These are phyloP conservation scores for Clarireedia hainanense DNA, from an alignment of 2,329 filamentous ascomycete species.

Conservation along the genomic window DNA sequence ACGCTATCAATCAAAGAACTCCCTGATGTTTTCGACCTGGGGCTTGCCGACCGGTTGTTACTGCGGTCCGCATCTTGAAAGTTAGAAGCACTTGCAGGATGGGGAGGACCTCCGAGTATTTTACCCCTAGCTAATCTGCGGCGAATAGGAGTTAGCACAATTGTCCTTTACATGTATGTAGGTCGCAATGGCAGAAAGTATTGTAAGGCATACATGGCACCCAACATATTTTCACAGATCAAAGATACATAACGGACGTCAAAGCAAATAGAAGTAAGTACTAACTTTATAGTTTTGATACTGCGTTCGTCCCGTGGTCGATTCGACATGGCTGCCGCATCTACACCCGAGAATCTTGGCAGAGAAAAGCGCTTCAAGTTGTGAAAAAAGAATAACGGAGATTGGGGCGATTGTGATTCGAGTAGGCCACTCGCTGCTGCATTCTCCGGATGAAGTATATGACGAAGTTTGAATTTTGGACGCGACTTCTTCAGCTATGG, in stretches of 20 bases:
- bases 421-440: conserved; percentile 20
- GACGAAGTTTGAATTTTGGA: conserved; percentile 24
- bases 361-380: conserved; percentile 34
- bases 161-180: not conserved
- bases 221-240: not conserved
- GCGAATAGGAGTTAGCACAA: not conserved
- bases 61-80: not conserved
- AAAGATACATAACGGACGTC: not conserved
- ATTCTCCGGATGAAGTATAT: conserved; percentile 31
- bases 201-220: too few species aligned
- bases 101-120: conserved; percentile 36
- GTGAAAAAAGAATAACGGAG: conserved; percentile 46
- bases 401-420: conserved; percentile 29
- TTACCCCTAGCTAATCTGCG: conserved; percentile 2
- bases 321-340: conserved; percentile 8
- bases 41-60: not conserved
- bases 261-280: conserved; percentile 27
- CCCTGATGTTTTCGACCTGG: conserved; percentile 33
- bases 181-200: not conserved
- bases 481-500: conserved; percentile 21
- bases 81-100: conserved; percentile 21
- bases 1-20: conserved; percentile 54
- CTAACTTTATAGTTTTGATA: conserved; percentile 48
- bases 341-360: conserved; percentile 19
- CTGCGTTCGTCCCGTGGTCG: conserved; percentile 15